Evolutionary conservation across 441 rosid genomes (phyloP), one percentile per base, ranked within the genome.

Genomic region (Manihot esculenta): DNA sequence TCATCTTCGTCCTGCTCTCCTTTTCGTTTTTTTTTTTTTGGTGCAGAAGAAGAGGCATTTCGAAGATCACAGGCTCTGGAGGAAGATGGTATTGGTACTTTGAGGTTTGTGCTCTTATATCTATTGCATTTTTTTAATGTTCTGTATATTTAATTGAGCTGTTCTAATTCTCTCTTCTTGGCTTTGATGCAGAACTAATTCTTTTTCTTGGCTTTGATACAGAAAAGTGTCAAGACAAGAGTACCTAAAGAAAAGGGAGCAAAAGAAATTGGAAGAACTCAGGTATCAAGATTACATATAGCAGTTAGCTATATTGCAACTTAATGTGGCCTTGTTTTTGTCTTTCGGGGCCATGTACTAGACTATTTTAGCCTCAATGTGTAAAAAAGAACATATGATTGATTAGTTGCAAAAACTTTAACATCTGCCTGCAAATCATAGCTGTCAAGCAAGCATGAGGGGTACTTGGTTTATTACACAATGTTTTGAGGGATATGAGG

Each of bases 221-320:
- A 93, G 98, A 77, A 89, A 93, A 79, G 86, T 92, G 67, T 95
- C 99, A 71, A 86, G 99, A 78, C 94, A 77, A 81, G 97, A 79
- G 56, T 79, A 79, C 66, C 74, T 79, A 23, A 75, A 75, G 79
- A 75, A 79, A 72, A 72, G 82, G 56, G 77, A 75, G 69, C 79
- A 75, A 57, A 79, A 79, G 66, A 79, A 79, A 72, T 57, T 79
- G 68, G 82, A 75, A 58, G 82, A 79, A 72, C 72, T 79, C 71
- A 85, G 90, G 98, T 93, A 85, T 64, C 41, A 26, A 9, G 14
- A 66, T 62, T 23, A 21, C 47, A 15, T 45, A 24, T 71, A 65
- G 59, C 45, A 55, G 47, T 50, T 30, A 48, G 18, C 54, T n/a
- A 44, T 42, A 23, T 68, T 35, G 10, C 38, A 18, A 18, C 30